Base-by-base conservation (phyloP, 352 stramenopile species). In the Peronospora destructor region DNA sequence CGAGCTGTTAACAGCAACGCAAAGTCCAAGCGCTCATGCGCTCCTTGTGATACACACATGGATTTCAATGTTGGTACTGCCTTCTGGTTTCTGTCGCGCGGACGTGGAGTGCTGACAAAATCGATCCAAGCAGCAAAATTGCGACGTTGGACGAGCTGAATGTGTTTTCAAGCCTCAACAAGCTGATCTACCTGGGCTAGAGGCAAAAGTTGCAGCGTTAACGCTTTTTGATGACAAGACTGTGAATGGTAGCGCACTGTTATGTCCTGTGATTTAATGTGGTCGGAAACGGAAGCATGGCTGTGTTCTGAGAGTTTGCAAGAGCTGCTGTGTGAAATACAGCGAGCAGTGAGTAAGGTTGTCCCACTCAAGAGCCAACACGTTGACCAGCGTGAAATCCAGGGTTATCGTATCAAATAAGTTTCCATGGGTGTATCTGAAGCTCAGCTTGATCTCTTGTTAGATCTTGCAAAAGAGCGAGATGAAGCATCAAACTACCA, bases 41-140 rank as follows among this genome's bases (percentile, higher is more conserved):
- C 63, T 47, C 87, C 95, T 17, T 84, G 91, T 33, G 74, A 84
- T 10, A 96, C 84, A 2, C 86, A 95, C 42, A 99, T 99, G 95
- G 94, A 98, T 72, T 96, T 99, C 35, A 98, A 98, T 65, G 98
- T 99, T 59, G 95, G 73, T 11, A 78, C 82, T 1, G 95, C 95
- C 19, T 91, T 99, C 55, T 98, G 87, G 86, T 98, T 97, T 67
- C 90, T 96, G 17, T 78, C 89, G 30, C 68, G 76, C 29, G 93
- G 87, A 12, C 34, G 53, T 2, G 81, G 85, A 26, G 45, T 54
- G 14, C 19, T 84, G 35, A 50, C 41, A 26, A 30, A 36, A 0
- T 30, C 29, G n/a, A 5, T 11, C 8, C n/a, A 46, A 34, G 23
- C 8, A 2, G 2, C 32, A 29, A 25, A 42, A 57, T 55, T 16